phyloP scores from a whole-genome alignment of 805 yeast species.

The Candida oleophila region DNA sequence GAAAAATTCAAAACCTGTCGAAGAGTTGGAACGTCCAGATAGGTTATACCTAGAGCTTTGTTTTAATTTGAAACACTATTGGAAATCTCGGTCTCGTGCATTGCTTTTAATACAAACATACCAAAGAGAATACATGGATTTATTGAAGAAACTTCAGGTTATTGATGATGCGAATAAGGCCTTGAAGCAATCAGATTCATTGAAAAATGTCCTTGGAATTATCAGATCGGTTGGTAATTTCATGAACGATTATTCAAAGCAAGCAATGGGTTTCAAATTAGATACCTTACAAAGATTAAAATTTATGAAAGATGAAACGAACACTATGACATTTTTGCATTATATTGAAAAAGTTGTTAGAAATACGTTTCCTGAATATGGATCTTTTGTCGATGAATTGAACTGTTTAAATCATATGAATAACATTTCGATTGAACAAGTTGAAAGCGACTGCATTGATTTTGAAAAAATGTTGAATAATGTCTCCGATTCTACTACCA shows the following conservation, averaged over 20 bases:
- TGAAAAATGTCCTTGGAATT: constrained; percentile 74
- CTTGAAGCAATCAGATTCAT: constrained; percentile 61
- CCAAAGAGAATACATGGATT: constrained; percentile 75
- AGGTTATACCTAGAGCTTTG: constrained; percentile 78
- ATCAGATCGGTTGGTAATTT: constrained; percentile 91
- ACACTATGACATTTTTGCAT: constrained; percentile 85
- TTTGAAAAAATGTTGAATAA: constrained; percentile 62
- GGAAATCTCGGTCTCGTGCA: constrained; percentile 91
- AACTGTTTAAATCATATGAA: constrained; percentile 57
- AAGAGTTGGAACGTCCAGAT: constrained; percentile 83
- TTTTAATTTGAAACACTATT: constrained; percentile 80
- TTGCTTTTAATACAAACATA: constrained; percentile 65
- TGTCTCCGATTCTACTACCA: constrained; percentile 69
- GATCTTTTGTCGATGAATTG: constrained; percentile 73
- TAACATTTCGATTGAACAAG: constrained; percentile 78
- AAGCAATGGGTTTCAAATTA: constrained; percentile 89
- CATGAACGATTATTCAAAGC: constrained; percentile 92
- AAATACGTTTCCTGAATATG: constrained; percentile 75
- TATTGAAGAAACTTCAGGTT: constrained; percentile 61
- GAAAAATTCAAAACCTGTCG: constrained; percentile 36
- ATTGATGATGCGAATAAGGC: constrained; percentile 74
- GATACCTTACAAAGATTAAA: constrained; percentile 87
- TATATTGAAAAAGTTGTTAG: constrained; percentile 90
- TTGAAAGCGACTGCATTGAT: constrained; percentile 68
- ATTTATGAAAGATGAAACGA: constrained; percentile 85